Evolutionary conservation across 306 rosid genomes (phyloP), one percentile per base, ranked within the genome.

Genomic region (Vigna trinervia): DNA sequence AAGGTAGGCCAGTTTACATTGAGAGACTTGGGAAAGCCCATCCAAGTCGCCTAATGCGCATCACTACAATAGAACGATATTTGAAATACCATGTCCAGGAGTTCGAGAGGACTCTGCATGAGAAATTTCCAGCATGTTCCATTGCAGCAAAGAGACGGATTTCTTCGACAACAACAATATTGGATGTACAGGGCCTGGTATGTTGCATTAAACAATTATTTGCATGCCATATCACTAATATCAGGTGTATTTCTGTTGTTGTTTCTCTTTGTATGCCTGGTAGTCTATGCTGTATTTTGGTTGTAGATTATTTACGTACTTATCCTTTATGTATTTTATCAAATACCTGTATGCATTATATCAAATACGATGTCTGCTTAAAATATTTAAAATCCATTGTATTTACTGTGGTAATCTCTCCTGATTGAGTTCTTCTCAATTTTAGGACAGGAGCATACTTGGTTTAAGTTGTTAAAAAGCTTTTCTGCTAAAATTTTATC

Each of bases 101-200:
- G 82, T 96, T 96, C 59, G 99, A 96, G 88, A 91, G 87, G 83
- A 85, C 97, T 38, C 84, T 92, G 36, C 89, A 79, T 39, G 99
- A 92, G 81, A 96, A 96, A 47, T 96, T 96, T 68, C 98, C 99
- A 36, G 97, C 98, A 50, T 92, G 98, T 85, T 91, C 98, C 30
- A 91, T 96, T 86, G 97, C 98, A 34, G 92, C 96, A 36, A 91
- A 93, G 87, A 88, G 90, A 70, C 90, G 48, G 71, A 92, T 96
- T 57, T 89, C 84, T 83, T 89, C 98, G 30, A 92, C 96, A 19
- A 96, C 99, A 22, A 92, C 99, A 20, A 84, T 96, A 78, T 79
- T 96, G 87, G 99, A 96, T 78, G 99, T 91, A 71, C 97, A 96
- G 56, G 99, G 99, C 85, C 80, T 96, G 98, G 99, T 96, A 93